Percentiles rank a stretch among this genome's conserved stretches.
Conservation (phyloP, 179 eudicot species). For the Beta corolliflora region DNA sequence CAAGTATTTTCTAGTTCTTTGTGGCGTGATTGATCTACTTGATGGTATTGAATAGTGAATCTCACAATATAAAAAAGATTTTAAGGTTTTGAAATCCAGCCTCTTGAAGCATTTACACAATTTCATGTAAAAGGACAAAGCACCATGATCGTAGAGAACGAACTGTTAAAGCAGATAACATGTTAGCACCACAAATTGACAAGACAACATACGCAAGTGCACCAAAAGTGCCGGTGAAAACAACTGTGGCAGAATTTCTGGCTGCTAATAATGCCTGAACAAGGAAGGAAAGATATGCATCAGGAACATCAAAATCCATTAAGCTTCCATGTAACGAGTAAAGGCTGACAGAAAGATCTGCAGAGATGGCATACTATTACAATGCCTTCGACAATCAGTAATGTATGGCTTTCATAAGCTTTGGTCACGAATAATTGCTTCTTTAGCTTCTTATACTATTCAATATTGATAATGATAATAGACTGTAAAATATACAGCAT, state of each 20-base stretch:
- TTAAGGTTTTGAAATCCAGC: background rate
- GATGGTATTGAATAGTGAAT: background rate
- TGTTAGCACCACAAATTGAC: conserved; percentile 7
- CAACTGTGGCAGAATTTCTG: conserved; percentile 80
- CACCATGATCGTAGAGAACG: background rate
- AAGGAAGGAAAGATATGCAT: conserved; percentile 25
- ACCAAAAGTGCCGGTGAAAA: conserved; percentile 90
- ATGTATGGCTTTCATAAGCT: background rate
- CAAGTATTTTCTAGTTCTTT: background rate
- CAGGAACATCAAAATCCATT: conserved; percentile 1
- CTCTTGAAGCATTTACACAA: background rate
- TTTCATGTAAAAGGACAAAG: background rate
- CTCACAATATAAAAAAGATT: background rate
- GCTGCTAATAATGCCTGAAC: conserved; percentile 95
- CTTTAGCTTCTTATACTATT: background rate
- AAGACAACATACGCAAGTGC: conserved; percentile 76
- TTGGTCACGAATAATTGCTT: background rate
- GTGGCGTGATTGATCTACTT: background rate
- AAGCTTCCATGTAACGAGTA: background rate
- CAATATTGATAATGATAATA: background rate
- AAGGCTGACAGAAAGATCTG: background rate
- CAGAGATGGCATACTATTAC: background rate
- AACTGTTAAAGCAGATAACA: conserved; percentile 4
- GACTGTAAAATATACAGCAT: background rate
- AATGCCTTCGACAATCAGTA: background rate